Percentiles rank a stretch among this genome's conserved stretches.
Evolutionary conservation across 179 eudicot genomes (phyloP).

Genomic region (Kewa caespitosa): DNA sequence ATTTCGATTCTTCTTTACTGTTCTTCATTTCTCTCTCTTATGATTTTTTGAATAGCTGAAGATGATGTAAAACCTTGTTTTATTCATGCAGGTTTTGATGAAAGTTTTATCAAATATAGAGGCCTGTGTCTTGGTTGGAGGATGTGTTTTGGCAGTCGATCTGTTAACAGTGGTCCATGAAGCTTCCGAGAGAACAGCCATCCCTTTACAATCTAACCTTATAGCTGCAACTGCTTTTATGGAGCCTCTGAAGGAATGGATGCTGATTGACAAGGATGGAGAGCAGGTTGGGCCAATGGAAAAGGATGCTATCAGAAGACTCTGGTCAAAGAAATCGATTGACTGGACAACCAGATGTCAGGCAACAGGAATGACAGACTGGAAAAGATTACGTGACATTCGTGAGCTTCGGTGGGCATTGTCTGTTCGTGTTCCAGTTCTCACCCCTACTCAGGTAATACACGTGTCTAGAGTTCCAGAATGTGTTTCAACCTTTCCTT

Average conservation of each 20-base stretch:
- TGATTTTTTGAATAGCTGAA: slow-evolving; percentile 9
- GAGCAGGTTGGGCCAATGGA: slow-evolving; percentile 90
- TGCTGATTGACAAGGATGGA: slow-evolving; percentile 78
- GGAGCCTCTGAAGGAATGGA: slow-evolving; percentile 98
- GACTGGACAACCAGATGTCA: slow-evolving; percentile 93
- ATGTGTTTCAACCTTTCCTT: slow-evolving; percentile 1
- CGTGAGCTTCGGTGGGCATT: slow-evolving; percentile 99
- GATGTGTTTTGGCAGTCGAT: slow-evolving; percentile 96
- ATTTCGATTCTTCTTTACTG: not conserved
- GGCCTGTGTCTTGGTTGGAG: slow-evolving; percentile 96
- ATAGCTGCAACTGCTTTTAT: slow-evolving; percentile 98
- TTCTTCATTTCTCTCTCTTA: not conserved
- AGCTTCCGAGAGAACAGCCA: slow-evolving; percentile 96
- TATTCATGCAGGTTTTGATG: slow-evolving; percentile 76
- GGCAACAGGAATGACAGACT: slow-evolving; percentile 95
- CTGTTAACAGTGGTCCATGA: slow-evolving; percentile 83
- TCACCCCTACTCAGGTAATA: slow-evolving; percentile 86
- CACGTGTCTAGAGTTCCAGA: not conserved
- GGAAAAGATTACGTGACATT: slow-evolving; percentile 90
- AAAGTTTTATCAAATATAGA: slow-evolving; percentile 83
- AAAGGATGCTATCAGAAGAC: slow-evolving; percentile 93
- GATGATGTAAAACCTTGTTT: not conserved
- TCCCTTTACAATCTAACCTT: slow-evolving; percentile 94
- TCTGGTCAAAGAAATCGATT: slow-evolving; percentile 81
- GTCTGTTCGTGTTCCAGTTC: slow-evolving; percentile 91